Evolutionary conservation across 192 early-diverging fungal genomes (phyloP).

Genomic region (Jimgerdemannia flammicorona): DNA sequence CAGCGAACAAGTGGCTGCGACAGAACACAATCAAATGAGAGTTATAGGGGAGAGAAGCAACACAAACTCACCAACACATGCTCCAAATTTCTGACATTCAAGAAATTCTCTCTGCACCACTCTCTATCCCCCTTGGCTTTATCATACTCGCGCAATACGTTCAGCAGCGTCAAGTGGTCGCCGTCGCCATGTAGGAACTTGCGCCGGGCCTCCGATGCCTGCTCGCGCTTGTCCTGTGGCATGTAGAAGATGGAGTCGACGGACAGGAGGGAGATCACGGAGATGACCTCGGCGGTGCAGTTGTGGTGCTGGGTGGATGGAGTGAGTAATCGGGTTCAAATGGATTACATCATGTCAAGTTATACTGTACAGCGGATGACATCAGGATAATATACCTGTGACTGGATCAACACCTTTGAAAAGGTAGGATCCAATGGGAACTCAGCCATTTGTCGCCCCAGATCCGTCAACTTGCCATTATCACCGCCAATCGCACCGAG

Average conservation of each 20-base stretch:
- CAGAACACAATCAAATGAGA: too few species aligned
- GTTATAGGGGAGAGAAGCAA: background rate
- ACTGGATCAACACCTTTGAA: slow-evolving; percentile 86
- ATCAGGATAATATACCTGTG: slow-evolving; percentile 31
- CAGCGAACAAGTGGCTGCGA: too few species aligned
- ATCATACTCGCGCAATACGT: slow-evolving; percentile 75
- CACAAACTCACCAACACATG: slow-evolving; percentile 60
- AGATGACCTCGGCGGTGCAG: slow-evolving; percentile 87
- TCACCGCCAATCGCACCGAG: slow-evolving; percentile 80
- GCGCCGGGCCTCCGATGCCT: slow-evolving; percentile 73
- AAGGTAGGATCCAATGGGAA: slow-evolving; percentile 91
- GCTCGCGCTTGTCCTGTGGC: slow-evolving; percentile 85
- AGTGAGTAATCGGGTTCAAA: too few species aligned
- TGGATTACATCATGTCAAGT: too few species aligned
- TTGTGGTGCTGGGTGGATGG: slow-evolving; percentile 13
- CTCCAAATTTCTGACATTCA: slow-evolving; percentile 81
- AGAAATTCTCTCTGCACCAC: slow-evolving; percentile 94
- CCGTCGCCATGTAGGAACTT: slow-evolving; percentile 85
- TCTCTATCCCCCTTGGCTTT: slow-evolving; percentile 71
- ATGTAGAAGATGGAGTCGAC: slow-evolving; percentile 89
- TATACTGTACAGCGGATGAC: background rate
- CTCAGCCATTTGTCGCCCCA: slow-evolving; percentile 81
- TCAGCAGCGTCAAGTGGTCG: slow-evolving; percentile 91
- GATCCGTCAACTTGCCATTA: slow-evolving; percentile 67
- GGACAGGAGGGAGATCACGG: slow-evolving; percentile 87